These are phyloP conservation scores for Penicillium sp. DNA, from an alignment of 2,329 filamentous ascomycete genomes.

Conservation along the genomic window DNA sequence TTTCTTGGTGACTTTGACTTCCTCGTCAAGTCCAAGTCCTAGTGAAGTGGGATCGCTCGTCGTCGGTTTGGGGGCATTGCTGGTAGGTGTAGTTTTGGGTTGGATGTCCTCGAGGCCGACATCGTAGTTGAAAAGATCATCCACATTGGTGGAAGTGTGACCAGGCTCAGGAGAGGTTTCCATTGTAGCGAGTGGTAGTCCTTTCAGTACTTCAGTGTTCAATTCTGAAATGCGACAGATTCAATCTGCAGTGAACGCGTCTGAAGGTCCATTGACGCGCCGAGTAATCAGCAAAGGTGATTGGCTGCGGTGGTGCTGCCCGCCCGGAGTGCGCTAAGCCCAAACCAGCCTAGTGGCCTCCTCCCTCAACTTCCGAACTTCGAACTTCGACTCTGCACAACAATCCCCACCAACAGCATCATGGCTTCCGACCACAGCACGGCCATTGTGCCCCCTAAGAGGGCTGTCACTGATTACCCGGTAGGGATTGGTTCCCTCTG, in stretches of 20 bases:
- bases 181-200: conserved; percentile 4
- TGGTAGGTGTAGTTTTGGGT: conserved; percentile 36
- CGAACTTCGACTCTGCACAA: conserved; percentile 37
- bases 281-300: conserved; percentile 22
- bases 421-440: conserved; percentile 49
- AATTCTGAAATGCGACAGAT: background rate
- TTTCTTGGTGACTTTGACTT: conserved; percentile 81
- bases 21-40: conserved; percentile 80
- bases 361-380: conserved; percentile 40
- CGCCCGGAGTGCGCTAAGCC: conserved; percentile 25
- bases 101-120: conserved; percentile 60
- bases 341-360: conserved; percentile 31
- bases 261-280: conserved; percentile 23
- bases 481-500: conserved; percentile 61
- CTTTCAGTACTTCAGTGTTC: too few species aligned
- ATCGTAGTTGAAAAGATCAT: conserved; percentile 79
- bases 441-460: conserved; percentile 74
- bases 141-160: conserved; percentile 56
- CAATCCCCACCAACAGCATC: conserved; percentile 27
- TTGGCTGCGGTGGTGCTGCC: conserved; percentile 25
- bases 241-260: conserved; percentile 21
- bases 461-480: conserved; percentile 81
- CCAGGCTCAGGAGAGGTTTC: conserved; percentile 21
- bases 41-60: conserved; percentile 56
- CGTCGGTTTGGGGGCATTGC: conserved; percentile 26